These are phyloP conservation scores for Saccharomyces hybrid DNA, from an alignment of 1,139 yeast species.

Conservation along the genomic window DNA sequence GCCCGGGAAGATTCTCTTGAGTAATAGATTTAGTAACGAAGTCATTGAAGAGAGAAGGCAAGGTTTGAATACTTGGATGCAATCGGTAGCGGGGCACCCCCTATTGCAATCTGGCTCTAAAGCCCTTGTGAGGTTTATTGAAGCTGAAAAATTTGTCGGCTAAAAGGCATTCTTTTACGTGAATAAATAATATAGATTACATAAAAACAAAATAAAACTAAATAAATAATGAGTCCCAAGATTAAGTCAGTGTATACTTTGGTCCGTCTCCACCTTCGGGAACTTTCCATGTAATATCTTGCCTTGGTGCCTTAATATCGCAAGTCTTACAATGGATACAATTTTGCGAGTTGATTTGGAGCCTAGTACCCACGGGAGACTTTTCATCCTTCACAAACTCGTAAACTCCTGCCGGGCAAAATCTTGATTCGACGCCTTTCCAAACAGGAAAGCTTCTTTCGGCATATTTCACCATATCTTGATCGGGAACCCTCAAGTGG, in stretches of 20 bases:
- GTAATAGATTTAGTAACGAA: slow-evolving; percentile 70
- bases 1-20: slow-evolving; percentile 72
- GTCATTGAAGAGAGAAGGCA: slow-evolving; percentile 77
- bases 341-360: slow-evolving; percentile 90
- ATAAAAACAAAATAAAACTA: background rate
- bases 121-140: slow-evolving; percentile 75
- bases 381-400: slow-evolving; percentile 70
- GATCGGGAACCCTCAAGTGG: slow-evolving; percentile 73
- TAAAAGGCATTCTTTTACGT: slow-evolving; percentile 9
- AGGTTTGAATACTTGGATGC: slow-evolving; percentile 75
- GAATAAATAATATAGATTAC: slow-evolving; percentile 2
- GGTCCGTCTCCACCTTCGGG: slow-evolving; percentile 99
- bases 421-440: slow-evolving; percentile 81
- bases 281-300: slow-evolving; percentile 91
- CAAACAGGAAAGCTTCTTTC: slow-evolving; percentile 60
- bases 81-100: slow-evolving; percentile 87
- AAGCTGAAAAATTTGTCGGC: slow-evolving; percentile 49
- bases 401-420: slow-evolving; percentile 98
- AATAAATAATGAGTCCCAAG: background rate
- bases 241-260: slow-evolving; percentile 47
- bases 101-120: slow-evolving; percentile 84
- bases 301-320: slow-evolving; percentile 91
- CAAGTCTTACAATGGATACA: slow-evolving; percentile 98
- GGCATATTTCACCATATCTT: slow-evolving; percentile 63
- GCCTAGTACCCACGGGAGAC: slow-evolving; percentile 58